Conservation (phyloP, 768 basidiomycete species). For the Boletus huronensis region DNA sequence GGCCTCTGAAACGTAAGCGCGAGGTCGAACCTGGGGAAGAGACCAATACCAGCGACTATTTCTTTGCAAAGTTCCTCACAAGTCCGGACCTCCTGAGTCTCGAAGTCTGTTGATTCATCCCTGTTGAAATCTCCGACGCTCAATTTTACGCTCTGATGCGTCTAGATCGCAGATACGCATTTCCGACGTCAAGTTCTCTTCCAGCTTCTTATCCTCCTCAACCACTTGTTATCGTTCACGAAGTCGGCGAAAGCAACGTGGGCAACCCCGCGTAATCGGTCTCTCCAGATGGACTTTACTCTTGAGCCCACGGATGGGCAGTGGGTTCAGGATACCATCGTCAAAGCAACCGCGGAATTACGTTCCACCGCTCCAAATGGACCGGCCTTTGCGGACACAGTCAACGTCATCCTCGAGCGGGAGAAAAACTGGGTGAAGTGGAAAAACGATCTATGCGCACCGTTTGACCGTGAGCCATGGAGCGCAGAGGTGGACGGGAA, state of each 20-base stretch:
- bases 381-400: constrained; percentile 71
- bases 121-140: not conserved
- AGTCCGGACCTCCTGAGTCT: constrained; percentile 83
- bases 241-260: constrained; percentile 60
- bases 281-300: constrained; percentile 81
- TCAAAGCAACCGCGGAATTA: constrained; percentile 52
- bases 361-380: constrained; percentile 78
- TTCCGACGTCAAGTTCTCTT: constrained; percentile 93
- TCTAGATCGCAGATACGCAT: constrained; percentile 81
- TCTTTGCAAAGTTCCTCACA: constrained; percentile 92
- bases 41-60: constrained; percentile 62
- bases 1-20: constrained; percentile 59
- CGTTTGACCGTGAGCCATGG: constrained; percentile 76
- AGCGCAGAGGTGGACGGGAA: constrained; percentile 43
- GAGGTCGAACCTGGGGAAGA: constrained; percentile 56
- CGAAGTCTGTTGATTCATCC: constrained; percentile 52
- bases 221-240: constrained; percentile 73
- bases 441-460: constrained; percentile 80
- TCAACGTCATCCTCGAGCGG: constrained; percentile 65
- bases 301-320: constrained; percentile 62
- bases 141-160: constrained; percentile 10
- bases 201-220: constrained; percentile 75
- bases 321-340: constrained; percentile 73
- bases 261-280: constrained; percentile 65
- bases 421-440: constrained; percentile 90